Evolutionary conservation across 1,284 basidiomycete genomes (phyloP), one percentile per base, ranked within the genome.

Genomic region (Sporisorium graminicola): DNA sequence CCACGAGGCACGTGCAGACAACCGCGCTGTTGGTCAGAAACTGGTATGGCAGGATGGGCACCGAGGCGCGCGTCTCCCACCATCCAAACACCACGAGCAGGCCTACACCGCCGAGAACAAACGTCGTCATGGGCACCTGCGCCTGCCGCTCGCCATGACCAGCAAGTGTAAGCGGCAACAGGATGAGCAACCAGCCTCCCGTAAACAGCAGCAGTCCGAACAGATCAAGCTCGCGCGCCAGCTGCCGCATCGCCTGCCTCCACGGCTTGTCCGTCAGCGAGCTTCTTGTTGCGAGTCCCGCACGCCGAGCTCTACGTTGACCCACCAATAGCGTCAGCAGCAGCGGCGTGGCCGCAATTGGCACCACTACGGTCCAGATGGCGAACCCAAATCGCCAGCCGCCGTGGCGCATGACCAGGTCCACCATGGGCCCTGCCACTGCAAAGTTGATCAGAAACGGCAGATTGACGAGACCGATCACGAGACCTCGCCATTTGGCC

Each of bases 301-400:
- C 72, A 4, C 69, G 67, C 5, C 70, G 66, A 9, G 83, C 83
- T 31, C 78, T 62, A 16, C 79, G 62, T 56, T 81, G 78, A 27
- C 83, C 83, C 33, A 85, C 63, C 24, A 76, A 44, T 18, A 85
- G 72, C 43, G 81, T 82, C 51, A 81, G 37, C 16, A 85, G 73
- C 27, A 85, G 70, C 31, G 84, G 84, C 42, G 69, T 56, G 2
- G 84, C 82, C 7, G 84, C 74, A 5, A 85, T 40, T 14, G 84
- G 84, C 16, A 84, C 72, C 16, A 81, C 50, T 12, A 82, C 60
- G 8, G 74, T 71, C 82, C 79, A 82, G 47, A 92, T 91, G 54
- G 89, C 91, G 79, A 87, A 92, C 31, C 92, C 92, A 90, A 91
- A 92, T 85, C 92, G 87, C 93, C 92, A 94, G 35, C 87, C 86